These are phyloP conservation scores for Pyrus hybrid DNA, from an alignment of 331 rosid species.

Conservation along the genomic window DNA sequence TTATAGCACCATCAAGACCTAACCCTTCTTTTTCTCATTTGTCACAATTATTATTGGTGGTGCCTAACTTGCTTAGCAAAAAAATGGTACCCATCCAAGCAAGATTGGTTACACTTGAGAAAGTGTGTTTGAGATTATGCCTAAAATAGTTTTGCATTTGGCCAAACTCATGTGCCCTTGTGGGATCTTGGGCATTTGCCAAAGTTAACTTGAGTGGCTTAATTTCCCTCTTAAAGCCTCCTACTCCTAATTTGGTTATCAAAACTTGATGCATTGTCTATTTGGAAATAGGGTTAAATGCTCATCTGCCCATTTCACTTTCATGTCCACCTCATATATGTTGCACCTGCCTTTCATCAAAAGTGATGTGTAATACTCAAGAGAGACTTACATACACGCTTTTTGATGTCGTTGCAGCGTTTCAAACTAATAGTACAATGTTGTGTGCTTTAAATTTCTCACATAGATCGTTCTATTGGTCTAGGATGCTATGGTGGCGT, in stretches of 20 bases:
- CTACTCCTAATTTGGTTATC: background rate
- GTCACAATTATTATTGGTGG: background rate
- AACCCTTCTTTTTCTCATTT: background rate
- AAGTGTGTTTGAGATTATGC: constrained; percentile 1
- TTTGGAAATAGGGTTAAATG: background rate
- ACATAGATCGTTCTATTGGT: background rate
- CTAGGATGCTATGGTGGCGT: background rate
- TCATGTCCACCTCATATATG: background rate
- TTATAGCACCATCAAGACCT: background rate
- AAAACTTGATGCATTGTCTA: background rate
- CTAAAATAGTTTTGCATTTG: background rate
- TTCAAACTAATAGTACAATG: too few relatives aligned
- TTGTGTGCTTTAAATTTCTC: background rate
- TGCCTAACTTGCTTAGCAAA: constrained; percentile 18
- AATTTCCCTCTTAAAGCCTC: background rate
- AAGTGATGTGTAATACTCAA: background rate
- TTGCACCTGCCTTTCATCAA: background rate
- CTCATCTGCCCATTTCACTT: background rate
- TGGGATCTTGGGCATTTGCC: background rate
- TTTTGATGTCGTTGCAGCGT: rapidly evolving
- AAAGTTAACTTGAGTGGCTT: background rate
- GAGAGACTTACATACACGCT: background rate
- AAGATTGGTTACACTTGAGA: constrained; percentile 1
- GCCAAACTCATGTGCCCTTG: background rate
- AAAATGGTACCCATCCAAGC: background rate